phyloP scores from a whole-genome alignment of 768 basidiomycete genomes.

The Mycena amicta region DNA sequence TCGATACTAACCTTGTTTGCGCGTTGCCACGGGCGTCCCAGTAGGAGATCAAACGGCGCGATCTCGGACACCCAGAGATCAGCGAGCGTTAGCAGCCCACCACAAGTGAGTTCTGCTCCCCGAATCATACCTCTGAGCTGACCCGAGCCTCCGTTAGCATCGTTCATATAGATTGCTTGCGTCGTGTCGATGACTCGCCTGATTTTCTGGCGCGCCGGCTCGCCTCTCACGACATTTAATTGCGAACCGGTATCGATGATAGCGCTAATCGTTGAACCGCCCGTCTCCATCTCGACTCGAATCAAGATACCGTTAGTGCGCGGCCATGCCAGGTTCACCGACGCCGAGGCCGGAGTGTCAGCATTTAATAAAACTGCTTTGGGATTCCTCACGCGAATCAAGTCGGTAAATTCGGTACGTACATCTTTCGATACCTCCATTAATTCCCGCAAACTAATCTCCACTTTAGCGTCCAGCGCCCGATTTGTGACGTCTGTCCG shows the following conservation, averaged over 20 bases:
- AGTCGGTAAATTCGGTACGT: constrained; percentile 1
- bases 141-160: not conserved
- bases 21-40: not conserved
- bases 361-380: constrained; percentile 1
- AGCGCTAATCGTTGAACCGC: not conserved
- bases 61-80: not conserved
- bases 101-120: not conserved
- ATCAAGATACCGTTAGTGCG: constrained; percentile 1
- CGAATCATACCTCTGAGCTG: not conserved
- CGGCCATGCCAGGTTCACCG: not conserved
- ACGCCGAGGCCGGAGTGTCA: not conserved
- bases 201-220: not conserved
- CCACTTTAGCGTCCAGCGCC: not conserved
- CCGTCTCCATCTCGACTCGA: not conserved
- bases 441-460: not conserved
- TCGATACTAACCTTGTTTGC: not conserved
- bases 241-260: not conserved
- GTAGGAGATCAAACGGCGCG: not conserved
- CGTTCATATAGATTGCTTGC: not conserved
- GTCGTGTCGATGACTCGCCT: not conserved
- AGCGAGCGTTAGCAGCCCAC: not conserved
- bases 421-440: constrained; percentile 12
- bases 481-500: not conserved
- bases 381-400: not conserved
- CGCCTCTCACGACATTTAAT: not conserved